Conservation (phyloP, 768 basidiomycete species). For the Suillus ampliporus region DNA sequence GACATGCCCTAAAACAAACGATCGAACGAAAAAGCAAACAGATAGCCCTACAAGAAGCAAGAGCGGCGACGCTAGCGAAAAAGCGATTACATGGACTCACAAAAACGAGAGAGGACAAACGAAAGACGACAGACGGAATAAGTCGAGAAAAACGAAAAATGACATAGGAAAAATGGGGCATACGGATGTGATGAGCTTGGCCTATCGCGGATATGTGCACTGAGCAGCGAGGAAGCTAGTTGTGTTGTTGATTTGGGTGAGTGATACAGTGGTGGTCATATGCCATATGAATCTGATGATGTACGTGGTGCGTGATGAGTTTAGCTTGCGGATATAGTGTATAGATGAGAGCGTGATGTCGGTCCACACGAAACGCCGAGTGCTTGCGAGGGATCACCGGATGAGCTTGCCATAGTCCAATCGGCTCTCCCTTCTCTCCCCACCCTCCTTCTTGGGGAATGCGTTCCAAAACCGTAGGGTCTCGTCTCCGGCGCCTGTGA, state of each 20-base stretch:
- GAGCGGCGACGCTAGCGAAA: background rate
- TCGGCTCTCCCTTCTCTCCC: constrained; percentile 43
- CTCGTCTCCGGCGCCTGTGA: constrained; percentile 97
- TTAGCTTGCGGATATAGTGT: constrained; percentile 6
- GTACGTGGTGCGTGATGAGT: background rate
- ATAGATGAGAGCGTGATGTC: background rate
- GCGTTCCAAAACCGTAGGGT: constrained; percentile 98
- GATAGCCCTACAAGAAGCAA: too few relatives aligned
- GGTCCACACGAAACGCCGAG: too few relatives aligned
- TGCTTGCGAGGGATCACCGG: too few relatives aligned
- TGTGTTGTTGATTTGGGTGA: background rate
- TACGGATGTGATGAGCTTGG: background rate
- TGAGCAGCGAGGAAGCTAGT: background rate
- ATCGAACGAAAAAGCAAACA: too few relatives aligned
- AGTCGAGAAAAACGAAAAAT: background rate
- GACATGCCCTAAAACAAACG: too few relatives aligned
- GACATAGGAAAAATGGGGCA: background rate
- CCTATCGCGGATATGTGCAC: background rate
- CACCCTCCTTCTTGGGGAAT: constrained; percentile 75
- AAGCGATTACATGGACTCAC: background rate
- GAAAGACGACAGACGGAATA: background rate
- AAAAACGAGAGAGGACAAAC: too few relatives aligned
- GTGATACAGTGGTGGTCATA: constrained; percentile 4
- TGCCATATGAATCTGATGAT: background rate
- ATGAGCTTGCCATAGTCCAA: constrained; percentile 59